A percentile compares a stretch with the other conserved stretches of the same genome.
phyloP scores from a whole-genome alignment of 2,329 filamentous ascomycete species.

The Pyrenophora teres region DNA sequence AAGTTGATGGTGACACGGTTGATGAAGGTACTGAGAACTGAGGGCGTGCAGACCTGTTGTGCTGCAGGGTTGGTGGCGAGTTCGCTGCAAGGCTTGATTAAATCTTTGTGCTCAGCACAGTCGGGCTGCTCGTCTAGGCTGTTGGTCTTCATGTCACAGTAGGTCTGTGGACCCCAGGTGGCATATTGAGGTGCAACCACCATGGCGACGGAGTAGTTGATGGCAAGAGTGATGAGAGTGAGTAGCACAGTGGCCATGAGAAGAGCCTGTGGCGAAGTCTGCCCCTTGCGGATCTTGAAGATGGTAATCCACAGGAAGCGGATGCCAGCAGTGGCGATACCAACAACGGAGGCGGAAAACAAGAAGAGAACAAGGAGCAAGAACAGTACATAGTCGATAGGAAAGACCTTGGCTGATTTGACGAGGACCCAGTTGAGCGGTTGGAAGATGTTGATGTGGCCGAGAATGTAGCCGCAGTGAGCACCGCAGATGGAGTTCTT shows the following conservation, averaged over 20 bases:
- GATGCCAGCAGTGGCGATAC: conserved; percentile 85
- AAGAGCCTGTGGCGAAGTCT: conserved; percentile 89
- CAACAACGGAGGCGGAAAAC: conserved; percentile 85
- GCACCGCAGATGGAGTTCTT: conserved; percentile 92
- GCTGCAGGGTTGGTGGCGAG: conserved; percentile 71
- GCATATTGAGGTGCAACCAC: conserved; percentile 95
- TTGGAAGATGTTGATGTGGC: conserved; percentile 88
- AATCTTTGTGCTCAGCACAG: conserved; percentile 71
- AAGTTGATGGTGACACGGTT: conserved; percentile 93
- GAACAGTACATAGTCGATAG: conserved; percentile 90
- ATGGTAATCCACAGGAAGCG: conserved; percentile 94
- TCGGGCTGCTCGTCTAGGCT: conserved; percentile 71
- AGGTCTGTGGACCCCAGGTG: conserved; percentile 91
- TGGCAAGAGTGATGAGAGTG: conserved; percentile 83
- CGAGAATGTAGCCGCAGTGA: conserved; percentile 89
- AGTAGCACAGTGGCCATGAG: conserved; percentile 90
- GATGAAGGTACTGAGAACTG: conserved; percentile 87
- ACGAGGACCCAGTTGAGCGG: conserved; percentile 91
- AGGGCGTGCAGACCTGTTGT: conserved; percentile 83
- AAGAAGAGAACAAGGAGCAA: conserved; percentile 82
- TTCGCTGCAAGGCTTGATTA: conserved; percentile 84
- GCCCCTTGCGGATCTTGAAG: conserved; percentile 86
- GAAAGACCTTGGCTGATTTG: conserved; percentile 80
- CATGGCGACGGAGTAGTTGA: conserved; percentile 93
- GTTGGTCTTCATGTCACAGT: conserved; percentile 74